These are phyloP conservation scores for Malus hybrid DNA, from an alignment of 331 rosid species.

Conservation along the genomic window DNA sequence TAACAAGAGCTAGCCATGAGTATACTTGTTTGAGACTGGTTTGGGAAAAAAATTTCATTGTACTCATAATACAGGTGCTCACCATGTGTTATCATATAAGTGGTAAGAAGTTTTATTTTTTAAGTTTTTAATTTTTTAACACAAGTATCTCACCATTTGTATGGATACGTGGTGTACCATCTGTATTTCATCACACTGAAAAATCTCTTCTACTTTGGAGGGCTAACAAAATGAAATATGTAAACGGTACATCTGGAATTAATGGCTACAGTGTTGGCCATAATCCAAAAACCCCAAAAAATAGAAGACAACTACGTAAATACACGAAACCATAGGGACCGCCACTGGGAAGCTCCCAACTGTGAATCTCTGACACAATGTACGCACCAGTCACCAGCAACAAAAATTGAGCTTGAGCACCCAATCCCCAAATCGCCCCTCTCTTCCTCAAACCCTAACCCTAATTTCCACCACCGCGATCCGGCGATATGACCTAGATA, in stretches of 20 bases:
- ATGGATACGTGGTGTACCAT: rapidly evolving
- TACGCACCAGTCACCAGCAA: constrained; percentile 2
- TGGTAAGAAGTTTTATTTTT: no score
- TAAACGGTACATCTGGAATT: no score
- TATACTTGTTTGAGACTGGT: no score
- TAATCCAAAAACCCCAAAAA: background rate
- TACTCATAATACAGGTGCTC: no score
- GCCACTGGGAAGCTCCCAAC: background rate
- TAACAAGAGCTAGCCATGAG: no score
- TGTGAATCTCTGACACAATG: background rate
- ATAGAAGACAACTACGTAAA: background rate
- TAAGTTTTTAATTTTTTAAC: no score
- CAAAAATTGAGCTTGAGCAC: constrained; percentile 7
- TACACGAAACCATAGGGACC: constrained; percentile 5
- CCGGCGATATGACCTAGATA: constrained; percentile 5
- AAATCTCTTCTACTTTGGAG: no score
- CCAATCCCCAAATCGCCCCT: background rate
- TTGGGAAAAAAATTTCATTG: no score
- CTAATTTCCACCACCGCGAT: constrained; percentile 2
- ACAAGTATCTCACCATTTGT: no score
- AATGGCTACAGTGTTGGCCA: background rate
- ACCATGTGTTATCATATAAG: no score
- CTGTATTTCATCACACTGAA: rapidly evolving
- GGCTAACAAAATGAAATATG: no score
- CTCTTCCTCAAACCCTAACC: constrained; percentile 12